Evolutionary conservation across 352 stramenopile genomes (phyloP).

Genomic region (Peronospora farinosa): DNA sequence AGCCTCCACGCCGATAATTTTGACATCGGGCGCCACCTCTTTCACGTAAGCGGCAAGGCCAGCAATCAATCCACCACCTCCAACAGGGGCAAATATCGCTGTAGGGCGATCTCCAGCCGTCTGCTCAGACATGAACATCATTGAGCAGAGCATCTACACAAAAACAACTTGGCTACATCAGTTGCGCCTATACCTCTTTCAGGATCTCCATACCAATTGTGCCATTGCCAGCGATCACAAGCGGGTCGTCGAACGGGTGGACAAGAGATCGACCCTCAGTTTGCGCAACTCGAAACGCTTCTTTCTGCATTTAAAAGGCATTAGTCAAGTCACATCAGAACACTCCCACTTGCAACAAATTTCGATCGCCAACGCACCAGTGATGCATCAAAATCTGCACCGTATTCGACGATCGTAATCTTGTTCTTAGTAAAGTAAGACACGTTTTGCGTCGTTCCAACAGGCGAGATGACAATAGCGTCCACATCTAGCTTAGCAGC

Average conservation of each 20-base stretch:
- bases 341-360: background rate
- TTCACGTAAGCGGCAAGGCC: conserved; percentile 92
- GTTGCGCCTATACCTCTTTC: conserved; percentile 41
- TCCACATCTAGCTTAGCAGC: conserved; percentile 89
- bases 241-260: conserved; percentile 96
- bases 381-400: conserved; percentile 95
- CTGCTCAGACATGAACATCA: conserved; percentile 20
- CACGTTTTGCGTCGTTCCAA: conserved; percentile 91
- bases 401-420: conserved; percentile 92
- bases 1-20: conserved; percentile 95
- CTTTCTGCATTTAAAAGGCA: conserved; percentile 41
- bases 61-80: conserved; percentile 94
- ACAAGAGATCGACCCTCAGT: conserved; percentile 92
- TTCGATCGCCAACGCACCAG: conserved; percentile 29
- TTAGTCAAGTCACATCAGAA: conserved; percentile 1
- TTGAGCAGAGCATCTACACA: conserved; percentile 1
- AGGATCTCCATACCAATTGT: conserved; percentile 94
- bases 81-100: conserved; percentile 96
- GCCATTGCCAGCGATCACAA: conserved; percentile 96
- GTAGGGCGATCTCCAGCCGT: conserved; percentile 86
- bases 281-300: conserved; percentile 87
- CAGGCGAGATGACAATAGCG: conserved; percentile 95
- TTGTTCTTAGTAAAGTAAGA: conserved; percentile 51
- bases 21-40: conserved; percentile 78
- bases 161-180: background rate